A percentile compares a stretch with the other conserved stretches of the same genome.
phyloP scores from a whole-genome alignment of 768 basidiomycete species.

The Suillus tomentosus region DNA sequence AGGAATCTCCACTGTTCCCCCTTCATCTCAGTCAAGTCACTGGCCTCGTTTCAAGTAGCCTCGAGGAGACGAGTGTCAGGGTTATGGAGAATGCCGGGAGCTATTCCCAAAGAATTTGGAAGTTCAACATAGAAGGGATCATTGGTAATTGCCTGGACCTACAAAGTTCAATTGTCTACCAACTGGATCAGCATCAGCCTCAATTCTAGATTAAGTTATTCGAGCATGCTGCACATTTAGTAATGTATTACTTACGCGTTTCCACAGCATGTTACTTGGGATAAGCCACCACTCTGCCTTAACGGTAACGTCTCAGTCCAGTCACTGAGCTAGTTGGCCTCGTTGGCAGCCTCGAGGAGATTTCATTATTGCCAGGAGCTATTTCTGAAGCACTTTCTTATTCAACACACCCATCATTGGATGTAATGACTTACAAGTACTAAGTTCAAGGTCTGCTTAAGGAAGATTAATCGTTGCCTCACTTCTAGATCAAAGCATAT shows the following conservation, averaged over 20 bases:
- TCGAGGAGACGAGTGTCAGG: constrained; percentile 55
- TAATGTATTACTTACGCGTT: no score
- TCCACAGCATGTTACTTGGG: no score
- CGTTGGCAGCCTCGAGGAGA: constrained; percentile 62
- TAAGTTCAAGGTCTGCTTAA: background rate
- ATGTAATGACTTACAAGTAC: background rate
- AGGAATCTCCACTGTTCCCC: constrained; percentile 61
- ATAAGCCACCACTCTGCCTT: constrained; percentile 41
- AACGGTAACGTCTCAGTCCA: constrained; percentile 75
- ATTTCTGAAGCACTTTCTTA: constrained; percentile 19
- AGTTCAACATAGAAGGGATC: no score
- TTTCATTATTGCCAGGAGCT: constrained; percentile 72
- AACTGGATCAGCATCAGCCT: no score
- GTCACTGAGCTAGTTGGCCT: constrained; percentile 62
- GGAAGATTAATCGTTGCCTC: constrained; percentile 13
- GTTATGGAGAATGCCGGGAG: constrained; percentile 80
- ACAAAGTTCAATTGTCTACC: no score
- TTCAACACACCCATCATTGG: background rate
- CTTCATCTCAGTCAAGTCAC: constrained; percentile 78
- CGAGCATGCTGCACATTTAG: no score
- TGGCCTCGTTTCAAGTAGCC: constrained; percentile 63
- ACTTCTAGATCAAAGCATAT: constrained; percentile 64
- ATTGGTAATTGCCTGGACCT: no score
- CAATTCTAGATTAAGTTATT: no score
- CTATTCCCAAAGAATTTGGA: constrained; percentile 40